A percentile compares a stretch with the other conserved stretches of the same genome.
phyloP scores from a whole-genome alignment of 164 flowering plant species.

The Umbellularia californica region DNA sequence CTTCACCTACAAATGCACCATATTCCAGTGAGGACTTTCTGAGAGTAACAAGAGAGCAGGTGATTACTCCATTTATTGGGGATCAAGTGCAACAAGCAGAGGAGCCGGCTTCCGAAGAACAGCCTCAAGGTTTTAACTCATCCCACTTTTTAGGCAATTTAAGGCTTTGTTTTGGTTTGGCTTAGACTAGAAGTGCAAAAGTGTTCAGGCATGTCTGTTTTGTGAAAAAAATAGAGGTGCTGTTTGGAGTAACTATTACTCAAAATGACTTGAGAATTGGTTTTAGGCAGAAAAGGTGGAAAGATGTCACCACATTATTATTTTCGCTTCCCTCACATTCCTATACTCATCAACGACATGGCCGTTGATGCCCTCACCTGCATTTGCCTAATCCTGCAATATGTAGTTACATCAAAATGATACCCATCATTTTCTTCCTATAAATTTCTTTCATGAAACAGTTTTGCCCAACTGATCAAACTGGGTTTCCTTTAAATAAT shows the following conservation, averaged over 20 bases:
- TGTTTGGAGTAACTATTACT: neutral
- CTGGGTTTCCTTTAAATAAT: no score
- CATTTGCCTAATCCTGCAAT: neutral
- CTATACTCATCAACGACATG: neutral
- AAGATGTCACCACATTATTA: neutral
- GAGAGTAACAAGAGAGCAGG: constrained; percentile 59
- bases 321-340: neutral
- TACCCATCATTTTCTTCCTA: neutral
- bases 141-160: neutral
- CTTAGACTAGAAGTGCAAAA: neutral
- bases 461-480: no score
- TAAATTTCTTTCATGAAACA: neutral
- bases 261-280: neutral
- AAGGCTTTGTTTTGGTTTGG: neutral
- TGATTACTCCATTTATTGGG: constrained; percentile 33
- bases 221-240: neutral
- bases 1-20: constrained; percentile 2
- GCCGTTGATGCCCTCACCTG: neutral
- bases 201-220: neutral
- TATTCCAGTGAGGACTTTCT: constrained; percentile 27
- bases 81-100: constrained; percentile 22
- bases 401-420: neutral
- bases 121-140: constrained; percentile 7
- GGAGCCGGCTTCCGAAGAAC: constrained; percentile 20
- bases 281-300: neutral